These are phyloP conservation scores for Phaseolus coccineus DNA, from an alignment of 331 rosid species.

Conservation along the genomic window DNA sequence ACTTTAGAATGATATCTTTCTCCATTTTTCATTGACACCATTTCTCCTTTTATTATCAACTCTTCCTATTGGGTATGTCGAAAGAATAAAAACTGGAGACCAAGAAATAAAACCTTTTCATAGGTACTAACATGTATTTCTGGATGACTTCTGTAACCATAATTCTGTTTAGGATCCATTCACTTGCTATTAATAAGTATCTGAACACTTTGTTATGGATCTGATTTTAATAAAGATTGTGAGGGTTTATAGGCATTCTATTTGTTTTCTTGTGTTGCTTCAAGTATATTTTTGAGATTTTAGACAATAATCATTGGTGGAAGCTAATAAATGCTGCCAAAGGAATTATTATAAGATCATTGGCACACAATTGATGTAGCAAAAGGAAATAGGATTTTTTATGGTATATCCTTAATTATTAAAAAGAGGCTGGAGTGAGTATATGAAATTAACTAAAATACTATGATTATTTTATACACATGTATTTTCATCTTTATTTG, in stretches of 20 bases:
- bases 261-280: conserved; percentile 30
- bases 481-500: not conserved
- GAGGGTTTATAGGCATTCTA: conserved; percentile 19
- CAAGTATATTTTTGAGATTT: conserved; percentile 23
- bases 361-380: conserved; percentile 15
- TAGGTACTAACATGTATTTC: not conserved
- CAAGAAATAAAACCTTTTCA: not conserved
- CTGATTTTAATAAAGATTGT: conserved; percentile 23
- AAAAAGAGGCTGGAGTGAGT: conserved; percentile 33
- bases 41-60: conserved; percentile 24
- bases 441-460: conserved; percentile 4
- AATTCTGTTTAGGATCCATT: conserved; percentile 18
- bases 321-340: conserved; percentile 21
- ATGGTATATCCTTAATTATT: conserved; percentile 25
- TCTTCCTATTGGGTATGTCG: conserved; percentile 4
- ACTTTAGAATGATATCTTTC: conserved; percentile 20
- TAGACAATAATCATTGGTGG: conserved; percentile 1
- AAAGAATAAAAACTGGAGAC: not conserved
- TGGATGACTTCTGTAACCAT: not conserved
- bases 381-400: conserved; percentile 22
- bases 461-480: conserved; percentile 31
- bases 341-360: conserved; percentile 23
- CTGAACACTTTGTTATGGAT: conserved; percentile 17
- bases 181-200: conserved; percentile 17
- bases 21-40: not conserved